Percentiles rank a stretch among this genome's conserved stretches.
Conservation (phyloP, 495 filamentous ascomycete species). For the Penicillium macrosclerotiorum region DNA sequence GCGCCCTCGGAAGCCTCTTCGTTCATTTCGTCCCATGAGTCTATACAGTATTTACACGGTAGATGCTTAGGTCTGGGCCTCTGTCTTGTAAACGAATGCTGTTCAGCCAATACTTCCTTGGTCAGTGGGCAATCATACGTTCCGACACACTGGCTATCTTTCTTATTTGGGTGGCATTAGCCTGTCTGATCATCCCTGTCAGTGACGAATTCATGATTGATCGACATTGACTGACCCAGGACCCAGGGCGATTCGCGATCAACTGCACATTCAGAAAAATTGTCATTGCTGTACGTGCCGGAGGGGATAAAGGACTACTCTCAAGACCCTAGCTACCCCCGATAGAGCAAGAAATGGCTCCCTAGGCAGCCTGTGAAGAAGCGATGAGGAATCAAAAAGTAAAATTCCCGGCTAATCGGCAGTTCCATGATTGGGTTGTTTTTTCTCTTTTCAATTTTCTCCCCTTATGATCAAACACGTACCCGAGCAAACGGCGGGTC, state of each 20-base stretch:
- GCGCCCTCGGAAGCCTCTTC: too few species aligned
- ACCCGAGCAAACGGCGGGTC: constrained; percentile 15
- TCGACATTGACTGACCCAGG: too few species aligned
- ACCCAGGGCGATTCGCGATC: constrained; percentile 15
- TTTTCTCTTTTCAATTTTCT: constrained; percentile 9
- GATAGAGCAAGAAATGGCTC: neutral
- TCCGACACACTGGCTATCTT: constrained; percentile 1
- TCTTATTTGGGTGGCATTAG: neutral
- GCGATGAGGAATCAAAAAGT: too few species aligned
- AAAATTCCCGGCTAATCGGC: constrained; percentile 4
- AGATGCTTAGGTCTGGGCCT: too few species aligned
- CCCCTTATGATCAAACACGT: constrained; percentile 15
- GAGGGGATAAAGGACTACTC: constrained; percentile 2
- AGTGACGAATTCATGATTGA: constrained; percentile 20
- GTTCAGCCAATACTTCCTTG: too few species aligned
- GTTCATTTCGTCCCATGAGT: too few species aligned
- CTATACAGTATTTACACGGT: too few species aligned
- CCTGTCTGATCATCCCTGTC: constrained; percentile 25
- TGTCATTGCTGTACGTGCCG: neutral
- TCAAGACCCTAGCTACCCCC: neutral
- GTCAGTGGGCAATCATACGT: neutral
- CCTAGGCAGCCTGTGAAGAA: neutral
- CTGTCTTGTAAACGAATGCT: too few species aligned
- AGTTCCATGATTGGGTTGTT: neutral
- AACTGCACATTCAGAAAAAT: constrained; percentile 3